phyloP scores from a whole-genome alignment of 352 stramenopile genomes.

The Phytophthora idaei region DNA sequence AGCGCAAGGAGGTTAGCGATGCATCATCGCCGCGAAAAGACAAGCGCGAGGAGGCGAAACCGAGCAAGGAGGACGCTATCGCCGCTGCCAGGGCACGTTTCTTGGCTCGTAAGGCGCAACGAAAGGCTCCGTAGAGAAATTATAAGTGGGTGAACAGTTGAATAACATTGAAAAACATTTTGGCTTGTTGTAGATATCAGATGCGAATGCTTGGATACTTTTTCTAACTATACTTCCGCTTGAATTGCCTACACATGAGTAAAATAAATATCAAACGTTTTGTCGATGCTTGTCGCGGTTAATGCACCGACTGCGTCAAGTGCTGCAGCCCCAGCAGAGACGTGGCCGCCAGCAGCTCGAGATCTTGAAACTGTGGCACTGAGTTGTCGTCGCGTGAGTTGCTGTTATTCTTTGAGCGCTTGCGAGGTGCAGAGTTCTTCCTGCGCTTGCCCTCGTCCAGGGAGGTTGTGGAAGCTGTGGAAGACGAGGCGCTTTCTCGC shows the following conservation, averaged over 20 bases:
- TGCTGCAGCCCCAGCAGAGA: conserved; percentile 79
- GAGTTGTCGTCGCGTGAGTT: conserved; percentile 11
- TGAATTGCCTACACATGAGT: conserved; percentile 35
- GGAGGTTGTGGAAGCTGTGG: conserved; percentile 10
- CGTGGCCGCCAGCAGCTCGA: conserved; percentile 77
- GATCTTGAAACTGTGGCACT: conserved; percentile 57
- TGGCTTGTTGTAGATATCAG: conserved; percentile 2
- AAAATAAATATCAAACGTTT: conserved; percentile 49
- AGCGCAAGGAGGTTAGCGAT: conserved; percentile 2
- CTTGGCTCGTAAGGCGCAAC: conserved; percentile 82
- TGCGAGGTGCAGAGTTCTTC: conserved; percentile 43
- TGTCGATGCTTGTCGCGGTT: conserved; percentile 12
- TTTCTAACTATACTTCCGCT: conserved; percentile 28
- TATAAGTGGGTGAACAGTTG: conserved; percentile 3
- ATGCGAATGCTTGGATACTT: conserved; percentile 27
- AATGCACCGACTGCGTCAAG: conserved; percentile 77
- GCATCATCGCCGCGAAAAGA: conserved; percentile 10
- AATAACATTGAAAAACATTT: conserved; percentile 9
- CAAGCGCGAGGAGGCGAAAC: conserved; percentile 31
- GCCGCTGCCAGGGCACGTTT: conserved; percentile 80
- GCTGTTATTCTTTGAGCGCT: conserved; percentile 39
- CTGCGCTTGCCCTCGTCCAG: conserved; percentile 43
- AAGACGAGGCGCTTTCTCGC: conserved; percentile 28
- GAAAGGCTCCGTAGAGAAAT: conserved; percentile 23
- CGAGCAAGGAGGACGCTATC: conserved; percentile 79